phyloP scores from a whole-genome alignment of 148 eudicot genomes.

The Simmondsia chinensis region DNA sequence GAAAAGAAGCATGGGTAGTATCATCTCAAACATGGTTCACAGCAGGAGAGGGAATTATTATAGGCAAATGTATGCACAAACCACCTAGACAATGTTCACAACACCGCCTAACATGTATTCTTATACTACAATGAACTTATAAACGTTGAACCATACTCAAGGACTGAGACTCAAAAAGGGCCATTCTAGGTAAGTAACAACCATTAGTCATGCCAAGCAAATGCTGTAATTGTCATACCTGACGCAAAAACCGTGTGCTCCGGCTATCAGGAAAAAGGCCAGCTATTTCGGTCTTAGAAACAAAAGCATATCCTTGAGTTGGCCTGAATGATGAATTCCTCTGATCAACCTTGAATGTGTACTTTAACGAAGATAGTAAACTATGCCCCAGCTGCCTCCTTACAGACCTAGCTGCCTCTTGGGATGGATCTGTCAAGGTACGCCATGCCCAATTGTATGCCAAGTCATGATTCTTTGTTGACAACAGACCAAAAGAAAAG shows the following conservation, averaged over 20 bases:
- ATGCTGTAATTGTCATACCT: constrained; percentile 62
- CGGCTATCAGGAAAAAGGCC: constrained; percentile 81
- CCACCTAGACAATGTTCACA: too few relatives aligned
- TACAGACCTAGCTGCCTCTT: constrained; percentile 66
- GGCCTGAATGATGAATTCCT: constrained; percentile 85
- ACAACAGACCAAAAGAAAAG: constrained; percentile 64
- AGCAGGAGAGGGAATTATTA: too few relatives aligned
- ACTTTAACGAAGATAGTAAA: constrained; percentile 73
- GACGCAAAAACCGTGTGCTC: constrained; percentile 70
- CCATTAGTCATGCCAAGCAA: too few relatives aligned
- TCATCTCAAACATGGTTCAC: too few relatives aligned
- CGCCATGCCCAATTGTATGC: constrained; percentile 82
- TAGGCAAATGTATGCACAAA: too few relatives aligned
- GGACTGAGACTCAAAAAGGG: too few relatives aligned
- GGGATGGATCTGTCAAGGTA: constrained; percentile 79
- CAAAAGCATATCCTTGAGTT: constrained; percentile 80
- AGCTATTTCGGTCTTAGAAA: constrained; percentile 63
- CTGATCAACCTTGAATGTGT: constrained; percentile 66
- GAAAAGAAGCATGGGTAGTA: too few relatives aligned
- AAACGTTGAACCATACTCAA: too few relatives aligned
- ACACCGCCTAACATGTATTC: too few relatives aligned
- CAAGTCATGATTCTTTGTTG: constrained; percentile 63
- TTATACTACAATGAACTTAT: too few relatives aligned
- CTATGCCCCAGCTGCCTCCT: constrained; percentile 94
- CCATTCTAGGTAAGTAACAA: too few relatives aligned